phyloP scores from a whole-genome alignment of 805 yeast genomes.

The Saturnispora hagleri region DNA sequence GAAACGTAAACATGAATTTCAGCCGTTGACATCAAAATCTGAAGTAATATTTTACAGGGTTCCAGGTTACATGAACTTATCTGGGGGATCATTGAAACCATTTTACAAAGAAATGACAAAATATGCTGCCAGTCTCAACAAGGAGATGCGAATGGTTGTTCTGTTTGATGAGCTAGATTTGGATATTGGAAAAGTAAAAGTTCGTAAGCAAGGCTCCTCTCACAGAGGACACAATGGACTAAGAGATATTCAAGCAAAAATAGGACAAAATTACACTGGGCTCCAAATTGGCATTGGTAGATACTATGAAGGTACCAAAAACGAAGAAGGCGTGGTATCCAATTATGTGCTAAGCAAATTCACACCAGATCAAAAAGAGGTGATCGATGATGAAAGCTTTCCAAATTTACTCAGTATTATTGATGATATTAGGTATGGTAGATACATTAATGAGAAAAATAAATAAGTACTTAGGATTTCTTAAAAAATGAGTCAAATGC shows the following conservation, averaged over 20 bases:
- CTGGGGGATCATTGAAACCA: conserved; percentile 40
- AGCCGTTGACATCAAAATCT: conserved; percentile 1
- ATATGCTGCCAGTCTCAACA: conserved; percentile 15
- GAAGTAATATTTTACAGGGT: conserved; percentile 10
- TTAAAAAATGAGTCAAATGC: background rate
- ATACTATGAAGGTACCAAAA: conserved; percentile 36
- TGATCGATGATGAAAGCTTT: conserved; percentile 32
- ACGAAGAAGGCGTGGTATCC: conserved; percentile 34
- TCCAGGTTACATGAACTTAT: conserved; percentile 51
- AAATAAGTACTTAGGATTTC: background rate
- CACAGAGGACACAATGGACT: conserved; percentile 84
- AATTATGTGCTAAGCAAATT: conserved; percentile 56
- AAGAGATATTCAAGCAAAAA: conserved; percentile 38
- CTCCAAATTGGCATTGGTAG: conserved; percentile 73
- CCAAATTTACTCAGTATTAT: conserved; percentile 33
- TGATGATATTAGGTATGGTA: conserved; percentile 26
- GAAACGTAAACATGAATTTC: background rate
- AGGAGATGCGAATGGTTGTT: conserved; percentile 40
- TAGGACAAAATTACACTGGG: conserved; percentile 51
- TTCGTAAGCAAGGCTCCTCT: conserved; percentile 51
- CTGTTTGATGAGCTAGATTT: conserved; percentile 74
- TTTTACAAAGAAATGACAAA: conserved; percentile 32
- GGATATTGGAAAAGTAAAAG: conserved; percentile 54
- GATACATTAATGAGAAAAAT: conserved; percentile 20
- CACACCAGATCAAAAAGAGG: conserved; percentile 33